These are phyloP conservation scores for Diplodia scrobiculata DNA, from an alignment of 2,329 filamentous ascomycete genomes.

Conservation along the genomic window DNA sequence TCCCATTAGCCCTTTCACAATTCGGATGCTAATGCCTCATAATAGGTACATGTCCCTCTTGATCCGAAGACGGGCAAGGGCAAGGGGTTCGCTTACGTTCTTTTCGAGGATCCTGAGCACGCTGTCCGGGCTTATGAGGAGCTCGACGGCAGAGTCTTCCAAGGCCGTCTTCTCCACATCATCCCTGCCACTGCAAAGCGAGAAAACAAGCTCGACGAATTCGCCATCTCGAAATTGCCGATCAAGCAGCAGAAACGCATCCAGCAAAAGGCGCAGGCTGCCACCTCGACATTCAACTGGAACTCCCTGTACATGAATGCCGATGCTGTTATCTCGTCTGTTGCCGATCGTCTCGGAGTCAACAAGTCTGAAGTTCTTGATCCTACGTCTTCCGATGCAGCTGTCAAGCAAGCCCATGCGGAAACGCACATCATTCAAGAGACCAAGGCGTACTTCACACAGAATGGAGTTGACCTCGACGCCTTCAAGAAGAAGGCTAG, in stretches of 20 bases:
- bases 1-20: conserved; percentile 25
- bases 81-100: conserved; percentile 89
- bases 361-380: conserved; percentile 90
- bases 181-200: conserved; percentile 82
- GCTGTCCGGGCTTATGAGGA: conserved; percentile 78
- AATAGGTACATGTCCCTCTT: conserved; percentile 83
- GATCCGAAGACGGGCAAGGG: conserved; percentile 68
- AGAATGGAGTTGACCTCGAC: conserved; percentile 87
- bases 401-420: conserved; percentile 93
- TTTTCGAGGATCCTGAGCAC: conserved; percentile 70
- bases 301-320: conserved; percentile 99
- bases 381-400: conserved; percentile 91
- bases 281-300: conserved; percentile 86
- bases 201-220: conserved; percentile 81
- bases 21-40: conserved; percentile 31
- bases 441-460: conserved; percentile 85
- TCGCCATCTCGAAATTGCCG: conserved; percentile 84
- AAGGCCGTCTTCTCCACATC: conserved; percentile 88
- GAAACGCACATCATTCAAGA: conserved; percentile 97
- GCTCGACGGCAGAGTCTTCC: conserved; percentile 83
- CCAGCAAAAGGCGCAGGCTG: conserved; percentile 77
- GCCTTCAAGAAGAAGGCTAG: conserved; percentile 84
- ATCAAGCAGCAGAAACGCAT: conserved; percentile 93
- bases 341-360: conserved; percentile 82
- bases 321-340: conserved; percentile 88